phyloP scores from a whole-genome alignment of 2,329 filamentous ascomycete species.

The Trichoderma oligosporum region DNA sequence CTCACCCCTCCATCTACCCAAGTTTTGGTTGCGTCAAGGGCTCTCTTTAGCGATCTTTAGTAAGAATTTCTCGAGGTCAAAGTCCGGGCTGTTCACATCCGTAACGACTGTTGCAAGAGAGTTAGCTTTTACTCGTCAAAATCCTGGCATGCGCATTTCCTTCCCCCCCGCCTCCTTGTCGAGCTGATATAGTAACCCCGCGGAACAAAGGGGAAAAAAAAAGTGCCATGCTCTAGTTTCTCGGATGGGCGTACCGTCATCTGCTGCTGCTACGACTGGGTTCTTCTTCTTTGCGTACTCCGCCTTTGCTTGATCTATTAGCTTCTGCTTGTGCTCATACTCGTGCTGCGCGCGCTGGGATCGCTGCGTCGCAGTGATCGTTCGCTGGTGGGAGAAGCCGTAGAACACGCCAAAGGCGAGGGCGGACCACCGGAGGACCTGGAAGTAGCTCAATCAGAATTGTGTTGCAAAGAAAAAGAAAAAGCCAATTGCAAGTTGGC shows the following conservation, averaged over 20 bases:
- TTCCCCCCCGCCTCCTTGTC: neutral
- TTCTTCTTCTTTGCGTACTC: conserved; percentile 79
- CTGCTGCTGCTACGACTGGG: conserved; percentile 36
- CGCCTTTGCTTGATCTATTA: conserved; percentile 90
- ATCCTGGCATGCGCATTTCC: neutral
- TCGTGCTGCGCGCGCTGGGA: conserved; percentile 69
- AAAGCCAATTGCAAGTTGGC: conserved; percentile 15
- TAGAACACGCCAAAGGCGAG: conserved; percentile 90
- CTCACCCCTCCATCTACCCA: conserved; percentile 1
- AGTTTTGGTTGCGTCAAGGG: conserved; percentile 36
- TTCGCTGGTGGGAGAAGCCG: conserved; percentile 88
- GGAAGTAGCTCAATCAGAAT: conserved; percentile 33
- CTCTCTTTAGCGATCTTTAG: conserved; percentile 56
- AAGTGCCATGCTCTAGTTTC: neutral
- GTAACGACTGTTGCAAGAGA: conserved; percentile 31
- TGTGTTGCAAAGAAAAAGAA: neutral
- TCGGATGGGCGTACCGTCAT: conserved; percentile 31
- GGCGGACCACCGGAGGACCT: conserved; percentile 97
- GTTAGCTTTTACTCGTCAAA: conserved; percentile 11
- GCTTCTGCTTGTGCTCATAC: conserved; percentile 83
- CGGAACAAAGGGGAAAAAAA: neutral
- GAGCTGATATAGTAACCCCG: neutral
- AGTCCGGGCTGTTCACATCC: conserved; percentile 80
- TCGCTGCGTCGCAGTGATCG: conserved; percentile 69
- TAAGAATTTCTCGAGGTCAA: conserved; percentile 87